These are phyloP conservation scores for Metarhizium anisopliae DNA, from an alignment of 2,329 filamentous ascomycete species.

Conservation along the genomic window DNA sequence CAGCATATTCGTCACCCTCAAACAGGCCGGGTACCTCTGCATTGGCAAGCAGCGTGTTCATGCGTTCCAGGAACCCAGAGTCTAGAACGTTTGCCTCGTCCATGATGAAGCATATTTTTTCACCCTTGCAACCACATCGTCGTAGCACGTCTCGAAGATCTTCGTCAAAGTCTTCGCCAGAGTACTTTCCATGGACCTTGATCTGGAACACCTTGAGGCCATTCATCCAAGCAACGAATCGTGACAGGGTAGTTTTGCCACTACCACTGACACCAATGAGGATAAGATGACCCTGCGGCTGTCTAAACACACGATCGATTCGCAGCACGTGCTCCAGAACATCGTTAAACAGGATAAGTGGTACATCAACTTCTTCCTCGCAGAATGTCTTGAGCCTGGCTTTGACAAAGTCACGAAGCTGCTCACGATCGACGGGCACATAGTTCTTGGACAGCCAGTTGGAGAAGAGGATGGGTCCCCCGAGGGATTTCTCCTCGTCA, in stretches of 20 bases:
- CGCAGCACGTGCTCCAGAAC: slow-evolving; percentile 95
- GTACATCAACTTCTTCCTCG: slow-evolving; percentile 98
- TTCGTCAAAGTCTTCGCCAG: slow-evolving; percentile 96
- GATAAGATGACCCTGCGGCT: slow-evolving; percentile 96
- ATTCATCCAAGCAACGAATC: slow-evolving; percentile 99
- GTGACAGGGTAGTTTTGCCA: slow-evolving; percentile 95
- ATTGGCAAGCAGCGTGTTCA: slow-evolving; percentile 98
- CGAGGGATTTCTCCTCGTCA: slow-evolving; percentile 79
- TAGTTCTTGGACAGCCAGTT: slow-evolving; percentile 99
- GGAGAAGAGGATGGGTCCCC: slow-evolving; percentile 91
- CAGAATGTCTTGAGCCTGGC: slow-evolving; percentile 96
- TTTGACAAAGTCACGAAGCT: slow-evolving; percentile 94
- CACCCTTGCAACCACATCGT: slow-evolving; percentile 90
- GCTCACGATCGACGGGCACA: slow-evolving; percentile 88
- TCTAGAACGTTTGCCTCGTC: slow-evolving; percentile 98
- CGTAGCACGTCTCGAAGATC: slow-evolving; percentile 90
- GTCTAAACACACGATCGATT: slow-evolving; percentile 96
- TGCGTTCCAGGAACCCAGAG: slow-evolving; percentile 95
- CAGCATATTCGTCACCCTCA: slow-evolving; percentile 95
- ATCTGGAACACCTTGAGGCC: slow-evolving; percentile 98
- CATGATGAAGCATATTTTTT: slow-evolving; percentile 99
- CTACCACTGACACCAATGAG: slow-evolving; percentile 97
- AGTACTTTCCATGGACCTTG: slow-evolving; percentile 98
- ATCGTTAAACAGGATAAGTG: slow-evolving; percentile 98
- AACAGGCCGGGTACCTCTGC: slow-evolving; percentile 99